phyloP scores from a whole-genome alignment of 495 filamentous ascomycete genomes.

The Paragyromitra xinjiangensis region DNA sequence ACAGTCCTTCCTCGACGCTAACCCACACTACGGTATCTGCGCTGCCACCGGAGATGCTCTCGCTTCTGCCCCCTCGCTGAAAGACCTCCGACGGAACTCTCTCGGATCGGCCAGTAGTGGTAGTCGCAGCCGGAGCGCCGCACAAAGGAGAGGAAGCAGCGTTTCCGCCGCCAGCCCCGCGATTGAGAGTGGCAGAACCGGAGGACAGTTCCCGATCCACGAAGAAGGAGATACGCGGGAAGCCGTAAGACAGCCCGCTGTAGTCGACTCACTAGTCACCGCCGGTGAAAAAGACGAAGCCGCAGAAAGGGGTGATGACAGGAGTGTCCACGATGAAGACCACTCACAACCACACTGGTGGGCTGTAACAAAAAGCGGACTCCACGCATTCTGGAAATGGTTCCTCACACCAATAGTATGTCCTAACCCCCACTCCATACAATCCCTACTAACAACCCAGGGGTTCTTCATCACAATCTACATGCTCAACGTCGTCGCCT shows the following conservation, averaged over 20 bases:
- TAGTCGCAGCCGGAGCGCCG: not conserved
- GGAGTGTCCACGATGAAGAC: constrained; percentile 15
- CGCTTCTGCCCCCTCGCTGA: constrained; percentile 57
- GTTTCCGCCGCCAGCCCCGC: constrained; percentile 27
- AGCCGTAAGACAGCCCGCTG: not conserved
- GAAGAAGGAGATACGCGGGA: constrained; percentile 19
- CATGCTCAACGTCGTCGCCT: constrained; percentile 75
- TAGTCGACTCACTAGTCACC: not conserved
- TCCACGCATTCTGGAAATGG: constrained; percentile 57
- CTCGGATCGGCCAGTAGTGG: constrained; percentile 30
- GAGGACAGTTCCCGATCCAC: constrained; percentile 16
- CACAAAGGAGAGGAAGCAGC: constrained; percentile 31
- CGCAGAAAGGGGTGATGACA: not conserved
- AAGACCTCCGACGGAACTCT: constrained; percentile 54
- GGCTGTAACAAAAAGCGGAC: constrained; percentile 52
- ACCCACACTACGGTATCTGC: constrained; percentile 59
- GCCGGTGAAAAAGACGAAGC: not conserved
- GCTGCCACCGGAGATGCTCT: constrained; percentile 58
- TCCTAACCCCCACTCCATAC: not conserved
- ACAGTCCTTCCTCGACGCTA: constrained; percentile 55
- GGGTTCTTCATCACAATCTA: constrained; percentile 81
- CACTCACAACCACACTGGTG: constrained; percentile 51
- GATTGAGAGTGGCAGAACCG: constrained; percentile 18
- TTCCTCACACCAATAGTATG: constrained; percentile 48
- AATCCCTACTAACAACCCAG: constrained; percentile 9